Evolutionary conservation across 441 rosid species (phyloP).

Genomic region (Corymbia citriodora): DNA sequence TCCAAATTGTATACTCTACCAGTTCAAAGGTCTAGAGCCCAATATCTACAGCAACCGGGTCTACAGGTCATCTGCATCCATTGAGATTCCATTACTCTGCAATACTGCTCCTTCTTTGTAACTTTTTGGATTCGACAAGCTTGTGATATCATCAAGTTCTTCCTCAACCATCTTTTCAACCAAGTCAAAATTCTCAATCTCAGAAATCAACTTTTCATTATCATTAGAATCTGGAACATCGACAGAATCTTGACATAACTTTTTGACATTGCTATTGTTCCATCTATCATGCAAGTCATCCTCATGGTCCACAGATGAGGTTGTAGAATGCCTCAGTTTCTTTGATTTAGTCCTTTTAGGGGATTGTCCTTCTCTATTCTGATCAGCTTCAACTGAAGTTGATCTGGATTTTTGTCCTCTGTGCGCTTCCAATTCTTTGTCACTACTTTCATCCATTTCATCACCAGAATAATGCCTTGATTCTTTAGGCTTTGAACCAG

Average conservation of each 20-base stretch:
- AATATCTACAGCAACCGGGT: neutral
- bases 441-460: conserved; percentile 5
- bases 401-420: conserved; percentile 18
- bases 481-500: conserved; percentile 17
- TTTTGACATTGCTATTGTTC: conserved; percentile 17
- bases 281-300: conserved; percentile 18
- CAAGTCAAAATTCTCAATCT: conserved; percentile 18
- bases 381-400: conserved; percentile 6
- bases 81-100: neutral
- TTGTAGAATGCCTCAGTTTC: conserved; percentile 8
- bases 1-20: conserved; percentile 14
- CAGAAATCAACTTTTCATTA: conserved; percentile 5
- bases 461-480: conserved; percentile 1
- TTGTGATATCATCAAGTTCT: conserved; percentile 15
- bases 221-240: conserved; percentile 9
- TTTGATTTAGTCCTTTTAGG: neutral
- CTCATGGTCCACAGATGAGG: conserved; percentile 7
- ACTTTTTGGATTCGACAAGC: neutral
- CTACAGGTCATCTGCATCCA: conserved; percentile 11
- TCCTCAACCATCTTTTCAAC: conserved; percentile 12
- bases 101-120: conserved; percentile 1
- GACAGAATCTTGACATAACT: conserved; percentile 7
- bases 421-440: neutral
- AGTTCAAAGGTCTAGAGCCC: conserved; percentile 6
- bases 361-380: neutral